Base-by-base conservation (phyloP, 176 grass and related monocot species). In the Ananas comosus region DNA sequence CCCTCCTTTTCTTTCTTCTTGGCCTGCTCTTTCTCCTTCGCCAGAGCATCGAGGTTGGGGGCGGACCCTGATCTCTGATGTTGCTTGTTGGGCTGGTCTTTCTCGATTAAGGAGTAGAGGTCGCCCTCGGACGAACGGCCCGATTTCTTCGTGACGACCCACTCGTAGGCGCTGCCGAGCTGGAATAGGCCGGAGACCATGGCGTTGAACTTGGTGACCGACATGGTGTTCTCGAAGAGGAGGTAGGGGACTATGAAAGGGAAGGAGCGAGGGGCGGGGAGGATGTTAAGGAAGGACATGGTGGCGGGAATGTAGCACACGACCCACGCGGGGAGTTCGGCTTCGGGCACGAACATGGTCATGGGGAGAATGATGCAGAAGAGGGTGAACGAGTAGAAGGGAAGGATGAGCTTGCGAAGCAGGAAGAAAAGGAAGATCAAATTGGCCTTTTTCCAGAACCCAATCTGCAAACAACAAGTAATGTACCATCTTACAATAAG, bases 201-300 rank as follows among this genome's bases (percentile, higher is more conserved):
- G 9, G 83, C 83, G 18, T 85, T 78, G 66, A 85, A 85, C 51
- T 85, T 85, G n/a, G 83, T 85, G n/a, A 85, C 83, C 0, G 83
- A 85, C 83, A 85, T 85, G n/a, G 83, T 85, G 66, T 85, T 85
- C 47, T 85, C 83, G 10, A 85, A 85, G 7, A 85, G 72, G 12
- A 85, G 77, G 65, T 85, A 85, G 3, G 83, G 83, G 21, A 85
- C 79, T 42, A 80, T 85, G 33, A 85, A 85, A 4, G 83, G 83
- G 53, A 85, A 76, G 67, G 83, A 85, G 49, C 73, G 68, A 49
- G 67, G 83, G 10, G 77, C 77, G 0, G 83, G 83, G 25, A 85
- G 83, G 54, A 85, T 85, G 58, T 80, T 85, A 14, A 85, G 83
- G 59, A 85, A 27, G 53, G 83, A 80, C 83, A 85, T 85, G 25